These are phyloP conservation scores for Trametes sp. DNA, from an alignment of 1,284 basidiomycete genomes.

Conservation along the genomic window DNA sequence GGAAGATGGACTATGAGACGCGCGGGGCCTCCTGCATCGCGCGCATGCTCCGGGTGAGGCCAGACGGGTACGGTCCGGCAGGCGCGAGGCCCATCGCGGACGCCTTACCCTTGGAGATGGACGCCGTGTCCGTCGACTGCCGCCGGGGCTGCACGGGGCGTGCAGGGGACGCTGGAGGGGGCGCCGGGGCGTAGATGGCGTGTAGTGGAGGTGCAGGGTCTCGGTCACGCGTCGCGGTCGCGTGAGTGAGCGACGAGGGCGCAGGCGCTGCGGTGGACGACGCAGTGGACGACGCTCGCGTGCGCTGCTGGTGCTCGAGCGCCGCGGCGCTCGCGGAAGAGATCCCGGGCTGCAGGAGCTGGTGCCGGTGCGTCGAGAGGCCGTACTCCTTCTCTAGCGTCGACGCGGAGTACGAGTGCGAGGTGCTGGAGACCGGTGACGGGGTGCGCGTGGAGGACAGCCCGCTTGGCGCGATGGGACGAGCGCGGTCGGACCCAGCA, in stretches of 20 bases:
- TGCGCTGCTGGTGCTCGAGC: constrained; percentile 28
- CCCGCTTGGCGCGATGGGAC: constrained; percentile 15
- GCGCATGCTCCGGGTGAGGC: constrained; percentile 32
- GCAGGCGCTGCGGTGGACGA: constrained; percentile 25
- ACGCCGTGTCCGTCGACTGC: constrained; percentile 22
- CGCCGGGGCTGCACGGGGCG: constrained; percentile 23
- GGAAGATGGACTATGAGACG: constrained; percentile 23
- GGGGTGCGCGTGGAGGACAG: constrained; percentile 28
- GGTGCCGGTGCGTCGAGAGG: constrained; percentile 8
- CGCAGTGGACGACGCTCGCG: constrained; percentile 30
- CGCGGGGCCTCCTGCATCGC: constrained; percentile 32
- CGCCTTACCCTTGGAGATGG: constrained; percentile 27
- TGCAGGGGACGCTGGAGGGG: constrained; percentile 20
- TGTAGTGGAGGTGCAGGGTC: constrained; percentile 20
- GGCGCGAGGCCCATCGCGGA: constrained; percentile 18
- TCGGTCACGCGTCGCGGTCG: constrained; percentile 22
- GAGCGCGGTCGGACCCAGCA: constrained; percentile 17
- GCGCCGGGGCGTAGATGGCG: constrained; percentile 21
- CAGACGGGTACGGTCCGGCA: constrained; percentile 24
- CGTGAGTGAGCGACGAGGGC: constrained; percentile 21
- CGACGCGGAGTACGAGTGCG: constrained; percentile 18
- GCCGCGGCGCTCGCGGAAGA: constrained; percentile 26
- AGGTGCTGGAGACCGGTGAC: constrained; percentile 27
- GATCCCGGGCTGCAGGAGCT: constrained; percentile 17
- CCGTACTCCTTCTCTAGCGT: constrained; percentile 19